Conservation (phyloP, 2,329 filamentous ascomycete genomes). For the Zasmidium angulare region DNA sequence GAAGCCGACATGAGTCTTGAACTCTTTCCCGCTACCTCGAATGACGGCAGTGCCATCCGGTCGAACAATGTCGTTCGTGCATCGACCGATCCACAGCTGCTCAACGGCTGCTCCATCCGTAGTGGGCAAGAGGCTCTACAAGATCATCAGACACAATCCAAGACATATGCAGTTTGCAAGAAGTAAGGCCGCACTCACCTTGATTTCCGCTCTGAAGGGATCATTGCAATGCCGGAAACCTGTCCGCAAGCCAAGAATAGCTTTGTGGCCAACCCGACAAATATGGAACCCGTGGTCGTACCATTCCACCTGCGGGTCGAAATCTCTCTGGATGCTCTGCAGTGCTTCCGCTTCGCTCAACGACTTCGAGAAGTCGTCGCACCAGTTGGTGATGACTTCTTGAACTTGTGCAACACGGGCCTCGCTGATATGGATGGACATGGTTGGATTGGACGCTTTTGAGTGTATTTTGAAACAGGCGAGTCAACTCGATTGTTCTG, state of each 20-base stretch:
- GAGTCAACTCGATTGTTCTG: not conserved
- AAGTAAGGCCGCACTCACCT: not conserved
- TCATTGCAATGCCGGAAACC: constrained; percentile 12
- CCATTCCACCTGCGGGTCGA: constrained; percentile 8
- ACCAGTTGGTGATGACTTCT: not conserved
- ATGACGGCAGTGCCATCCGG: constrained; percentile 8
- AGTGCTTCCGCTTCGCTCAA: not conserved
- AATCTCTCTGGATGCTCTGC: not conserved
- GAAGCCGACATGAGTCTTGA: constrained; percentile 5
- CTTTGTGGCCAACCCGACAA: constrained; percentile 3
- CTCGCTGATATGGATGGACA: constrained; percentile 7
- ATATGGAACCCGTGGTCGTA: constrained; percentile 14
- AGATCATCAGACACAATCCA: not conserved
- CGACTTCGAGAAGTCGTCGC: constrained; percentile 1
- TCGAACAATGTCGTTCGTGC: constrained; percentile 13
- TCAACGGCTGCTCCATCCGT: constrained; percentile 8
- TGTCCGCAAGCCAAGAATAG: constrained; percentile 8
- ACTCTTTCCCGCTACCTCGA: constrained; percentile 11
- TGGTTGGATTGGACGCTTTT: not conserved
- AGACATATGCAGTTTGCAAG: not conserved
- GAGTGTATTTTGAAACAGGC: not conserved
- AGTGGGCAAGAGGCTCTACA: constrained; percentile 3
- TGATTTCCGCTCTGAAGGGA: constrained; percentile 11
- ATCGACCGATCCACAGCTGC: constrained; percentile 12
- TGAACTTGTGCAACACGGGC: constrained; percentile 5